Evolutionary conservation across 306 rosid species (phyloP).

Genomic region (Cicer yamashitae): DNA sequence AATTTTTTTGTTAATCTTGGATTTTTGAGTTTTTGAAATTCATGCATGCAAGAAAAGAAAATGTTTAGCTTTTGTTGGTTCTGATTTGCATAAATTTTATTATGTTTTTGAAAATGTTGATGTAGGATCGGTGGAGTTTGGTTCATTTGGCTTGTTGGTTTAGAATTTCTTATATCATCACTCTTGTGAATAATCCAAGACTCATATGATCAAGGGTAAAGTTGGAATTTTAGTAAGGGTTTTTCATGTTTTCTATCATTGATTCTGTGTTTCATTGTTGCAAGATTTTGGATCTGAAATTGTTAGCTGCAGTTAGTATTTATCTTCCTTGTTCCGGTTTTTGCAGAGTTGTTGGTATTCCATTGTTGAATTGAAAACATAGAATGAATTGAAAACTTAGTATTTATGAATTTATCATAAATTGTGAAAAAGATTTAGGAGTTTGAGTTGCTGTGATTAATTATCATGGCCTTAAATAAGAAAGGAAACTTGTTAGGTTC

Average conservation of each 20-base stretch:
- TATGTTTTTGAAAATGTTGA: constrained; percentile 41
- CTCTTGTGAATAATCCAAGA: constrained; percentile 40
- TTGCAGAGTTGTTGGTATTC: constrained; percentile 31
- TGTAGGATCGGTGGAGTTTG: constrained; percentile 23
- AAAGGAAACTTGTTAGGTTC: constrained; percentile 50
- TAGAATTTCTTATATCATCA: constrained; percentile 14
- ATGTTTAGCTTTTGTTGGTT: constrained; percentile 27
- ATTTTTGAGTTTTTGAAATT: constrained; percentile 10
- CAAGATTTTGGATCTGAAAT: constrained; percentile 24
- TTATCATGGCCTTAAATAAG: constrained; percentile 54
- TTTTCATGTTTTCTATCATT: constrained; percentile 31
- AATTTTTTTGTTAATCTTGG: constrained; percentile 8
- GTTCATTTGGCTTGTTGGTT: constrained; percentile 45
- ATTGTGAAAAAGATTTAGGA: constrained; percentile 39
- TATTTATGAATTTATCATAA: too few relatives aligned
- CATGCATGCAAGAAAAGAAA: not conserved
- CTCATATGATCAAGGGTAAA: constrained; percentile 38
- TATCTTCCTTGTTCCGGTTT: constrained; percentile 29
- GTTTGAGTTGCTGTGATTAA: constrained; percentile 37
- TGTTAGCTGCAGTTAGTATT: constrained; percentile 1
- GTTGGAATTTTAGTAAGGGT: constrained; percentile 20
- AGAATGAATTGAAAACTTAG: constrained; percentile 23
- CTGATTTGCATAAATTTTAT: constrained; percentile 23
- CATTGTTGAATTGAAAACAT: constrained; percentile 23
- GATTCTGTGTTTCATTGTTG: constrained; percentile 27